Conservation (phyloP, 805 yeast species). For the Yarrowia phangngaensis region DNA sequence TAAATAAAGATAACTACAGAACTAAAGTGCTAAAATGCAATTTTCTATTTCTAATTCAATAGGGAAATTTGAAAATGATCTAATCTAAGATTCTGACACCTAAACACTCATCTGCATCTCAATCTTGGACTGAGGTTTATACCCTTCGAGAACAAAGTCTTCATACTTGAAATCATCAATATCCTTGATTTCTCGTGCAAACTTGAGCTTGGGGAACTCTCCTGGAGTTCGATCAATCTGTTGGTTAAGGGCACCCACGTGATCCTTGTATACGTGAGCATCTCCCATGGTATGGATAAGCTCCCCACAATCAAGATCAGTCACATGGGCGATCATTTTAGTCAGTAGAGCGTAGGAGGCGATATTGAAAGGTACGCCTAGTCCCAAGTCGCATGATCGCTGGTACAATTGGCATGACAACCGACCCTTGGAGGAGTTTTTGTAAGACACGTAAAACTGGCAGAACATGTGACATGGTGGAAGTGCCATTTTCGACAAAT, state of each 20-base stretch:
- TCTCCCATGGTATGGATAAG: conserved; percentile 95
- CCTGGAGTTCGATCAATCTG: conserved; percentile 75
- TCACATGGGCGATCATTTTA: conserved; percentile 92
- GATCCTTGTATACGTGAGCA: conserved; percentile 91
- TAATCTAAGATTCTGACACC: no score
- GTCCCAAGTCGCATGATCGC: conserved; percentile 98
- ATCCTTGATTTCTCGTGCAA: conserved; percentile 59
- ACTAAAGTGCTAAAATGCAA: background rate
- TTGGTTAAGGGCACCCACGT: conserved; percentile 80
- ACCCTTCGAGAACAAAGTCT: conserved; percentile 77
- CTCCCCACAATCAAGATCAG: conserved; percentile 92
- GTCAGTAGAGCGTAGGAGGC: conserved; percentile 94
- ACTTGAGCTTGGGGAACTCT: conserved; percentile 70
- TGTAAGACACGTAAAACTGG: conserved; percentile 85
- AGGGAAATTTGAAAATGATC: background rate
- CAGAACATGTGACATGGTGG: conserved; percentile 98
- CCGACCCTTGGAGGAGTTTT: conserved; percentile 50
- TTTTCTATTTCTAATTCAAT: no score
- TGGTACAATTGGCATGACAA: conserved; percentile 89
- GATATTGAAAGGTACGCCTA: conserved; percentile 98
- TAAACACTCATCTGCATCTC: conserved; percentile 97
- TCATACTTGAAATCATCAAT: conserved; percentile 88
- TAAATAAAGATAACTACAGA: background rate
- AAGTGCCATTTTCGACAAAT: conserved; percentile 86
- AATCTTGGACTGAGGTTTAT: conserved; percentile 77